These are phyloP conservation scores for Aristolochia fimbriata DNA, from an alignment of 164 flowering plant species.

Conservation along the genomic window DNA sequence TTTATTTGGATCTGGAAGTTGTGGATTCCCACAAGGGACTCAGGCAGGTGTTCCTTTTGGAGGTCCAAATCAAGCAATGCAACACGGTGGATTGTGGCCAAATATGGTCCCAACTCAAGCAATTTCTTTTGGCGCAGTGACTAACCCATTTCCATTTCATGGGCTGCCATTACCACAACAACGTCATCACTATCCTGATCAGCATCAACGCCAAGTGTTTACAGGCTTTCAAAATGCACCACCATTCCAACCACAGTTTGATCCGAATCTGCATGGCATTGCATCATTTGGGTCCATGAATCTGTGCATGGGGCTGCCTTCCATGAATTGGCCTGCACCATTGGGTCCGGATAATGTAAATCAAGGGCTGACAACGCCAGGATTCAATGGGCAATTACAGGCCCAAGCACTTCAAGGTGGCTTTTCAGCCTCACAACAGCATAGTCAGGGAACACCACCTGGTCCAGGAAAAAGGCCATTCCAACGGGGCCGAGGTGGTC, in stretches of 20 bases:
- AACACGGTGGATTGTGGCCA: conserved; percentile 22
- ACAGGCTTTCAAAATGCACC: conserved; percentile 14
- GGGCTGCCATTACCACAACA: conserved; percentile 18
- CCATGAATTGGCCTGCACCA: conserved; percentile 25
- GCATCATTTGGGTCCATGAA: conserved; percentile 27
- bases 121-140: conserved; percentile 16
- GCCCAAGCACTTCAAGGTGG: conserved; percentile 4
- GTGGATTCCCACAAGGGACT: conserved; percentile 11
- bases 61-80: conserved; percentile 8
- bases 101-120: conserved; percentile 32
- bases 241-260: conserved; percentile 40
- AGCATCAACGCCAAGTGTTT: conserved; percentile 27
- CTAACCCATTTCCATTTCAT: conserved; percentile 24
- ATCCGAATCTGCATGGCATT: conserved; percentile 19
- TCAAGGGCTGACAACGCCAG: conserved; percentile 20
- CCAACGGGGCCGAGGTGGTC: conserved; percentile 9
- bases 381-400: conserved; percentile 17
- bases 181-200: conserved; percentile 16
- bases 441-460: conserved; percentile 10
- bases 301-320: conserved; percentile 17
- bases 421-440: conserved; percentile 7
- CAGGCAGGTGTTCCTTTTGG: conserved; percentile 9
- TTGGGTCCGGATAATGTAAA: conserved; percentile 24
- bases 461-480: conserved; percentile 11
- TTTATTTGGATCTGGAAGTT: conserved; percentile 14